phyloP scores from a whole-genome alignment of 805 yeast species.

The Teunomyces panamensis region DNA sequence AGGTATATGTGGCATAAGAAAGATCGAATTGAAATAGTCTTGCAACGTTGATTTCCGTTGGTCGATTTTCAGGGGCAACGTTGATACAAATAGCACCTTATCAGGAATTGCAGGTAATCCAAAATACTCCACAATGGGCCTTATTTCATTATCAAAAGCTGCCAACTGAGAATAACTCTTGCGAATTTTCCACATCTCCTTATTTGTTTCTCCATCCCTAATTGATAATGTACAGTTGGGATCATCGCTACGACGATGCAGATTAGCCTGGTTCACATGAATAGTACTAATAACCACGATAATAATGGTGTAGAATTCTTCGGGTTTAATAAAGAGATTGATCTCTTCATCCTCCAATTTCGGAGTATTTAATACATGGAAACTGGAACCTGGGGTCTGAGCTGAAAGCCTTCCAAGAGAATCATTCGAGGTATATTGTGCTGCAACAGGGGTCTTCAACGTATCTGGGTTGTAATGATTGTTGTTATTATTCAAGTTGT shows the following conservation, averaged over 20 bases:
- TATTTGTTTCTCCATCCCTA: conserved; percentile 55
- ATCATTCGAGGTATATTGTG: neutral
- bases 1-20: conserved; percentile 58
- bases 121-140: conserved; percentile 49
- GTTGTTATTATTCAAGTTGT: neutral
- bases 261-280: conserved; percentile 26
- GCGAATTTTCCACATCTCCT: conserved; percentile 72
- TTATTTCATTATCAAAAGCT: conserved; percentile 57
- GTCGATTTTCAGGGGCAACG: conserved; percentile 66
- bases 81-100: conserved; percentile 50
- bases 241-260: conserved; percentile 49
- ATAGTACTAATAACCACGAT: conserved; percentile 51
- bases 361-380: conserved; percentile 13
- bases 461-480: neutral
- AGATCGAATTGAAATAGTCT: conserved; percentile 57
- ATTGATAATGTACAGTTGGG: conserved; percentile 61
- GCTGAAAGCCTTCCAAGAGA: conserved; percentile 3
- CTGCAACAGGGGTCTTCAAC: conserved; percentile 4
- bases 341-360: conserved; percentile 39
- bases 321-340: conserved; percentile 56
- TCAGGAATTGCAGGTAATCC: conserved; percentile 69
- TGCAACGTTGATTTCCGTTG: conserved; percentile 52
- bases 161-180: conserved; percentile 61
- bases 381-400: conserved; percentile 10
- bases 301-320: conserved; percentile 50